Evolutionary conservation across 1,284 basidiomycete species (phyloP), one percentile per base, ranked within the genome.

Genomic region (Heliocybe sulcata): DNA sequence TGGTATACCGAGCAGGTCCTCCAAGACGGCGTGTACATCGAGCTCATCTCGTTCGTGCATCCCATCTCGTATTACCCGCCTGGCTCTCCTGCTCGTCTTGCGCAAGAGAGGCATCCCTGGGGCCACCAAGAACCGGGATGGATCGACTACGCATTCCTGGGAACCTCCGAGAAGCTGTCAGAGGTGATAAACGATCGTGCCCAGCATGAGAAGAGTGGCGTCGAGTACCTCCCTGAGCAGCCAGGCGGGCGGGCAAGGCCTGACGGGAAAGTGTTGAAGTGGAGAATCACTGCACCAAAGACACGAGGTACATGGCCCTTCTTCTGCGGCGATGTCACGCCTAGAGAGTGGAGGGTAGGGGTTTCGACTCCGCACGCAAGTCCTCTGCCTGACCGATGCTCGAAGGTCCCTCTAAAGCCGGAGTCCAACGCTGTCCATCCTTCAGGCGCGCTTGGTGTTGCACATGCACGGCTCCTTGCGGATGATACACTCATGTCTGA

Each of bases 261-360:
- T 0, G 80, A 87, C 58, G 83, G 83, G 0, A 65, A 70, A 29
- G 67, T 73, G 22, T 59, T 88, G 42, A 65, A 79, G 59, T 88
- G 85, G 85, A 63, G 80, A 45, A 76, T 86, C 35, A 77, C 72
- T 2, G 66, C 70, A 0, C 71, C 81, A 0, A 58, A 59, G 8
- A 57, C 58, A 3, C 66, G 70, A 0, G 73, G 77, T 1, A 59
- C 62, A 1, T 62, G 82, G 12, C 85, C 86, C n/a, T 88, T 88
- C 63, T 88, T 83, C 64, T 89, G 86, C 61, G 82, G 83, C 22
- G 85, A 88, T 63, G 66, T 86, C 2, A 87, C 85, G 4, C 77
- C 82, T 2, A 68, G 85, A 50, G 60, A 65, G 2, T 73, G 76
- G 66, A 69, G 86, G 65, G 86, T 85, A 58, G 16, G 79, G 70